phyloP scores from a whole-genome alignment of 495 filamentous ascomycete genomes.

The Podospora fimiseda region DNA sequence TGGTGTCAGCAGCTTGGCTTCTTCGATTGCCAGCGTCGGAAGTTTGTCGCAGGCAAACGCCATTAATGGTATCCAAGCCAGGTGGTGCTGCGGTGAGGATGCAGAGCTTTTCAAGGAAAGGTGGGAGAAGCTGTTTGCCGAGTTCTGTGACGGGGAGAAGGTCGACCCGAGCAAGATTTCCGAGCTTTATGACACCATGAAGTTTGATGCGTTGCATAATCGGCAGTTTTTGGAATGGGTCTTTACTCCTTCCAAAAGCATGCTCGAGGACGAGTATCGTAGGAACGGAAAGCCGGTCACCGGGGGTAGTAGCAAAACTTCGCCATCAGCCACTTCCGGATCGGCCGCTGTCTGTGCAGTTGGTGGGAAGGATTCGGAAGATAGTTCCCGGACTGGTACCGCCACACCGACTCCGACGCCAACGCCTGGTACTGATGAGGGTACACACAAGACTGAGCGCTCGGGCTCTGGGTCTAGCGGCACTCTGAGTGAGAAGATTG shows the following conservation, averaged over 20 bases:
- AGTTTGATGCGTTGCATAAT: constrained; percentile 96
- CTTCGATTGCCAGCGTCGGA: constrained; percentile 32
- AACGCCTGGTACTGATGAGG: not conserved
- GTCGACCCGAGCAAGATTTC: constrained; percentile 97
- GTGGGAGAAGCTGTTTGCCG: constrained; percentile 96
- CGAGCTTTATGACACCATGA: constrained; percentile 98
- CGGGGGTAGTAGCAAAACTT: not conserved
- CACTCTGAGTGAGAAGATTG: constrained; percentile 29
- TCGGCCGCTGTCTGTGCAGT: not conserved
- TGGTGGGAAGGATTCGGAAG: not conserved
- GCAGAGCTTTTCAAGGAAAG: constrained; percentile 89
- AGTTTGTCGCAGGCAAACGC: constrained; percentile 53
- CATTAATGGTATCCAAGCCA: constrained; percentile 65
- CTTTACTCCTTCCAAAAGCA: constrained; percentile 71
- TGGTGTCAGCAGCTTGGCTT: constrained; percentile 11
- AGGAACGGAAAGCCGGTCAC: constrained; percentile 33
- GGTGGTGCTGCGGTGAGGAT: constrained; percentile 97
- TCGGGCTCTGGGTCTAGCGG: not conserved
- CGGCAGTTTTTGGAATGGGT: constrained; percentile 96
- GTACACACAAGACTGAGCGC: constrained; percentile 4
- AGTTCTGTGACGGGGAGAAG: constrained; percentile 95
- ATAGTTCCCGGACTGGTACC: not conserved
- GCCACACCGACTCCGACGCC: not conserved
- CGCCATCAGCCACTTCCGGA: not conserved
- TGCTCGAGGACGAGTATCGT: constrained; percentile 58